A percentile compares a stretch with the other conserved stretches of the same genome.
Evolutionary conservation across 2,329 filamentous ascomycete genomes (phyloP).

Genomic region (Biscogniauxia mediterranea): DNA sequence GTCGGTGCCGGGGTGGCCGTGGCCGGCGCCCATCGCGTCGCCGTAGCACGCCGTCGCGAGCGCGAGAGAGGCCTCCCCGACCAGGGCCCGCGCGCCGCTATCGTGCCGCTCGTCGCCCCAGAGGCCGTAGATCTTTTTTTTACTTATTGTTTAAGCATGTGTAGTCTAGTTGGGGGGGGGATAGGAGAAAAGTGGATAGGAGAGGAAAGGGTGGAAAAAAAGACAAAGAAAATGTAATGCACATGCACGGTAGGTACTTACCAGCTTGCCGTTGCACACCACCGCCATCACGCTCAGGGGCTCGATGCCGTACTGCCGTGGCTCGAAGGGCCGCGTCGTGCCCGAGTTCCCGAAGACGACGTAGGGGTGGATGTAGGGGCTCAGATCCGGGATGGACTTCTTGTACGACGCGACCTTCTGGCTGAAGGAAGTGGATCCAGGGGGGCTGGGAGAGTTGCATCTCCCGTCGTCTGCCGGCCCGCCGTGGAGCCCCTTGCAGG

Average conservation of each 20-base stretch:
- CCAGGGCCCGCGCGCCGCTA: constrained; percentile 35
- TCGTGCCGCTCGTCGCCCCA: constrained; percentile 55
- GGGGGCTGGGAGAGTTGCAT: constrained; percentile 42
- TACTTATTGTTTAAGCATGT: background rate
- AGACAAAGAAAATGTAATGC: background rate
- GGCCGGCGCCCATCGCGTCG: constrained; percentile 1
- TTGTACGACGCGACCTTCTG: constrained; percentile 38
- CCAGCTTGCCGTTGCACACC: constrained; percentile 44
- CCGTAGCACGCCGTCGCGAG: constrained; percentile 46
- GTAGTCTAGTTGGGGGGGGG: no score
- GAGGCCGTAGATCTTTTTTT: constrained; percentile 46
- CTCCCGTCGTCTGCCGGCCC: constrained; percentile 46
- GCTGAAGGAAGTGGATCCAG: constrained; percentile 46
- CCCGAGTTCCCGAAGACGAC: constrained; percentile 45
- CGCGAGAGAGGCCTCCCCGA: constrained; percentile 49
- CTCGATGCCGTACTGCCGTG: constrained; percentile 36
- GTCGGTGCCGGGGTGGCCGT: constrained; percentile 4
- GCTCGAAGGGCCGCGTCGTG: constrained; percentile 26
- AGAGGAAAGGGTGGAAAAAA: background rate
- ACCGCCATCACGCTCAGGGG: constrained; percentile 48
- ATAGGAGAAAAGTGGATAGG: no score
- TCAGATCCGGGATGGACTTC: constrained; percentile 36
- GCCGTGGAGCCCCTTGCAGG: constrained; percentile 53
- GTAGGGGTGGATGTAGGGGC: constrained; percentile 45
- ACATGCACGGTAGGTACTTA: constrained; percentile 13